Percentiles rank a stretch among this genome's conserved stretches.
phyloP scores from a whole-genome alignment of 1,139 yeast species.

The Williopsis jadinii region DNA sequence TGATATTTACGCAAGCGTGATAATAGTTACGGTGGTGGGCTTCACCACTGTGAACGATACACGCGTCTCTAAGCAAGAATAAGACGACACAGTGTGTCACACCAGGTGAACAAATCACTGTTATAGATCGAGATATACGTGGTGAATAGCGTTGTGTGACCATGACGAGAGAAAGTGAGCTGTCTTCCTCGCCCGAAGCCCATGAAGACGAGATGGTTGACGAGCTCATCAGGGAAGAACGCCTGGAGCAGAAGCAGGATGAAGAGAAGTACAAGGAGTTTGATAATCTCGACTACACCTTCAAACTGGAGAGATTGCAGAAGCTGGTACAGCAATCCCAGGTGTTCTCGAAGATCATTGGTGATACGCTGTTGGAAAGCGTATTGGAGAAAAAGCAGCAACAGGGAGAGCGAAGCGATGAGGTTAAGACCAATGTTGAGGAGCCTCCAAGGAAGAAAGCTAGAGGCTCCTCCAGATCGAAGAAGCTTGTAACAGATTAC shows the following conservation, averaged over 20 bases:
- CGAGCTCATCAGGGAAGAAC: constrained; percentile 15
- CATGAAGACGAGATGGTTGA: constrained; percentile 21
- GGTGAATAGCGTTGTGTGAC: no score
- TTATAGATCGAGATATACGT: no score
- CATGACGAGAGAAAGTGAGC: no score
- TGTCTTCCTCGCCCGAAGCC: constrained; percentile 8
- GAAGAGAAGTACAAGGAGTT: constrained; percentile 34
- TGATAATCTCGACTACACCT: constrained; percentile 32
- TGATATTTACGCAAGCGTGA: no score
- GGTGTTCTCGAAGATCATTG: constrained; percentile 74
- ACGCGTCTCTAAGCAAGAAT: no score
- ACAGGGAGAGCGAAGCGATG: constrained; percentile 16
- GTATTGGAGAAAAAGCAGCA: constrained; percentile 27
- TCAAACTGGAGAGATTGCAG: constrained; percentile 55
- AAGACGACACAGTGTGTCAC: no score
- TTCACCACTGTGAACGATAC: no score
- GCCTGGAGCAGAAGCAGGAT: constrained; percentile 3
- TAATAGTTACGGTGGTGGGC: no score
- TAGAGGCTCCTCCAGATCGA: constrained; percentile 1
- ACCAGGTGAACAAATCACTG: no score
- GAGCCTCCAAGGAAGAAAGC: constrained; percentile 18
- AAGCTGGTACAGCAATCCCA: constrained; percentile 77
- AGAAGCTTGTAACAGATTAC: constrained; percentile 17
- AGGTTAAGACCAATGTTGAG: not conserved
- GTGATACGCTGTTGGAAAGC: constrained; percentile 61